Percentiles rank a stretch among this genome's conserved stretches.
Evolutionary conservation across 176 grass and related monocot species (phyloP).

Genomic region (Lolium rigidum): DNA sequence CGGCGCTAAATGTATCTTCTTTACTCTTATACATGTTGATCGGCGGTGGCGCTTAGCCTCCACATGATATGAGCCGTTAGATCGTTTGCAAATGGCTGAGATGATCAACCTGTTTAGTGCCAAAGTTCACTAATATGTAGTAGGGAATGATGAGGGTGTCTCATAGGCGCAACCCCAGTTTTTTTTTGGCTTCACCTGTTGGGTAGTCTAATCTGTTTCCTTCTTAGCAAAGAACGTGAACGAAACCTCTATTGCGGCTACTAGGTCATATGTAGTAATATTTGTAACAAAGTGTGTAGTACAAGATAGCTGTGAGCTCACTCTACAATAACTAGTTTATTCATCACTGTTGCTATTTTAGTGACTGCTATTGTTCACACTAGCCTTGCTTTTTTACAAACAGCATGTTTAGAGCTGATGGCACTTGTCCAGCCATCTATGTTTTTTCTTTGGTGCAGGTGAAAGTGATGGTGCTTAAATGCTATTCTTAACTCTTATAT

Average conservation of each 20-base stretch:
- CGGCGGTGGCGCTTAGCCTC: not conserved
- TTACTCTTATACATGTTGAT: not conserved
- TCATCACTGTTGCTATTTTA: conserved; percentile 29
- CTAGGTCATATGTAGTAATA: conserved; percentile 20
- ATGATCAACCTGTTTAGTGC: not conserved
- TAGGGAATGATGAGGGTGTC: not conserved
- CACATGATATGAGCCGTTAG: not conserved
- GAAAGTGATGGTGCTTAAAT: not conserved
- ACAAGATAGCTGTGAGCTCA: conserved; percentile 11
- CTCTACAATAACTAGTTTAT: conserved; percentile 25
- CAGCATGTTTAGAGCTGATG: conserved; percentile 12
- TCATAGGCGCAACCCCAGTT: not conserved
- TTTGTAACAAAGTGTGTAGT: conserved; percentile 5
- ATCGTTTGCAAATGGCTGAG: conserved; percentile 4
- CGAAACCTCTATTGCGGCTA: not conserved
- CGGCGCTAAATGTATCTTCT: not conserved
- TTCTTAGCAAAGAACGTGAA: not conserved
- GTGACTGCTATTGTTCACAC: not conserved
- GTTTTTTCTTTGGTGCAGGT: conserved; percentile 13
- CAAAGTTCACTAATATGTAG: conserved; percentile 4
- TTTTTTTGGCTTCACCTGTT: not conserved
- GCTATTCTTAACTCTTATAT: conserved; percentile 1
- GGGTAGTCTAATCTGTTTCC: not conserved
- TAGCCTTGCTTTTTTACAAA: not conserved
- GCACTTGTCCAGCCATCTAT: not conserved